Conservation (phyloP, 2,329 filamentous ascomycete genomes). For the Penicillium griseofulvum region DNA sequence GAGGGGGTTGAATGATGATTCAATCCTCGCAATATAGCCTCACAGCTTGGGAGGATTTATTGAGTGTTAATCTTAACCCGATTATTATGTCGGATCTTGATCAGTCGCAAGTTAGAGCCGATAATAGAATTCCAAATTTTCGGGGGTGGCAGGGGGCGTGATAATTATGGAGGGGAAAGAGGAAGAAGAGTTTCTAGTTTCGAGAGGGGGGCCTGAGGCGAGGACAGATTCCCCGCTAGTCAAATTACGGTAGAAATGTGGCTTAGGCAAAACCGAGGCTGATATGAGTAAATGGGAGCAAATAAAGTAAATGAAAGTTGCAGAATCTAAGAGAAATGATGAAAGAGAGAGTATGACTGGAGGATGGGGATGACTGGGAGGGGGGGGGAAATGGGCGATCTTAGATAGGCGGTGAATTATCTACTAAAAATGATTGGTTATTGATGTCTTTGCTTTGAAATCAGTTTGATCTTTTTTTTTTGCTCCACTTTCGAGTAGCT, state of each 20-base stretch:
- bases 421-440: constrained; percentile 10
- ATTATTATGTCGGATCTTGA: background rate
- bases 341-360: constrained; percentile 1
- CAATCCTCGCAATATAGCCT: background rate
- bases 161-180: constrained; percentile 2
- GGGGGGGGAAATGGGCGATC: constrained; percentile 11
- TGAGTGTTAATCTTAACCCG: background rate
- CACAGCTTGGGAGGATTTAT: background rate
- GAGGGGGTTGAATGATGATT: background rate
- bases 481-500: background rate
- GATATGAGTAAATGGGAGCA: background rate
- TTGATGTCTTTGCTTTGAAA: constrained; percentile 3
- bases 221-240: constrained; percentile 8
- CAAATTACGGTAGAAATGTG: constrained; percentile 7
- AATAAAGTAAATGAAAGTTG: background rate
- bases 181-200: constrained; percentile 10
- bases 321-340: constrained; percentile 4
- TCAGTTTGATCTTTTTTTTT: background rate
- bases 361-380: background rate
- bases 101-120: background rate
- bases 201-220: constrained; percentile 19
- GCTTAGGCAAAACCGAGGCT: constrained; percentile 5
- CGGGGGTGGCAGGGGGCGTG: background rate
- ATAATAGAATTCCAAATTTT: background rate
- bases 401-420: constrained; percentile 7